Conservation (phyloP, 352 stramenopile species). For the Globisporangium canariense region DNA sequence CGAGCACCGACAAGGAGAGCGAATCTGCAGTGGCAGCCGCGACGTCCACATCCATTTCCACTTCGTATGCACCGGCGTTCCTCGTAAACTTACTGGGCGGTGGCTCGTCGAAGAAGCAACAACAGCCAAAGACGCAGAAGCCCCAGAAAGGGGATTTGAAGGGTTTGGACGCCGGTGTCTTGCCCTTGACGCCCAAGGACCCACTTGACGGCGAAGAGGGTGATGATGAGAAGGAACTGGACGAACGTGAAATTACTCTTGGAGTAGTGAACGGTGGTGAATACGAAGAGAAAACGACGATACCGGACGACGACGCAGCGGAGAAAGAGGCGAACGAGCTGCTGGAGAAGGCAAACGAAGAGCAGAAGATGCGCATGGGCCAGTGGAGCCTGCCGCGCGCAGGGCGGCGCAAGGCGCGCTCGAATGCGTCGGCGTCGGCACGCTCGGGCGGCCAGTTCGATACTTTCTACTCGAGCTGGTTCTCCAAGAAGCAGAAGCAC, state of each 20-base stretch:
- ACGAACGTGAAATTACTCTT: neutral
- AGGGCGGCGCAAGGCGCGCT: slow-evolving; percentile 39
- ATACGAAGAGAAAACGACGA: slow-evolving; percentile 24
- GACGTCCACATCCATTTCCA: neutral
- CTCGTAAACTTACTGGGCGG: slow-evolving; percentile 9
- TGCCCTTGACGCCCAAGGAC: slow-evolving; percentile 17
- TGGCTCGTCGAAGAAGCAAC: slow-evolving; percentile 5
- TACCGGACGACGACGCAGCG: slow-evolving; percentile 14
- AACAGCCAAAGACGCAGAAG: slow-evolving; percentile 1
- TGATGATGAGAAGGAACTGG: slow-evolving; percentile 41
- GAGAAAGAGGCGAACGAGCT: slow-evolving; percentile 21
- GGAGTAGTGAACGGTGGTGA: neutral
- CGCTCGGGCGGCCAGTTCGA: slow-evolving; percentile 53
- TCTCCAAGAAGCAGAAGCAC: slow-evolving; percentile 50
- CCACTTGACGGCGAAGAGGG: slow-evolving; percentile 42
- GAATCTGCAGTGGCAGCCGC: neutral
- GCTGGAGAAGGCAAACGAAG: slow-evolving; percentile 30
- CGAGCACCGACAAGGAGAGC: slow-evolving; percentile 3
- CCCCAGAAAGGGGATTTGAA: slow-evolving; percentile 11
- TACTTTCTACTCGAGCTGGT: slow-evolving; percentile 75
- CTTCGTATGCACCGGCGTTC: slow-evolving; percentile 16
- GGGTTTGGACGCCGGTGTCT: slow-evolving; percentile 6
- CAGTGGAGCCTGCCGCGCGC: slow-evolving; percentile 70
- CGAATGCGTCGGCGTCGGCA: slow-evolving; percentile 35
- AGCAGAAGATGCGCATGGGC: slow-evolving; percentile 60